Base-by-base conservation (phyloP, 768 basidiomycete species). In the Saitozyma podzolica region DNA sequence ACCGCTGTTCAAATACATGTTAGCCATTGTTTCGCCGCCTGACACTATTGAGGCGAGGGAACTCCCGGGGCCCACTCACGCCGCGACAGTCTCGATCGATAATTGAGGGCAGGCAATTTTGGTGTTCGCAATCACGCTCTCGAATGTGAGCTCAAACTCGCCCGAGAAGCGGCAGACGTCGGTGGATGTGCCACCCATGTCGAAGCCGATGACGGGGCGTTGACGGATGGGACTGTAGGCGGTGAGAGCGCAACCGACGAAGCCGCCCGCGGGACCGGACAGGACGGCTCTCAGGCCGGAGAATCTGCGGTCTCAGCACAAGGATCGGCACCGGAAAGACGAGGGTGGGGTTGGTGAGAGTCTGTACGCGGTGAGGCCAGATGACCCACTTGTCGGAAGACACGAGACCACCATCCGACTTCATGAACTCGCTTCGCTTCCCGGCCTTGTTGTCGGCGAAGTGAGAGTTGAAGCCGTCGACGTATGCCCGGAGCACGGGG, bases 231-330 rank as follows among this genome's bases (percentile, higher is more conserved):
- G 17, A 47, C 49, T 52, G 59, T 58, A 70, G 7, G 56, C 42
- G 29, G 90, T 92, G 64, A 92, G 80, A 0, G 92, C 91, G 71
- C 90, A 94, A 0, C 94, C 94, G 0, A 97, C 94, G 8, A 97
- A 93, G 2, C 93, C 93, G 6, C 93, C 93, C 0, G 93, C 94
- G 0, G 93, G 94, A 5, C 79, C 78, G 14, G 90, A 92, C 40
- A 95, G 79, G 66, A 96, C 92, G 67, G 89, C 91, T 83, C 92
- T 93, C 71, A 97, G 80, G 0, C 94, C 94, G 0, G 91, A 90
- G 77, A 97, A 96, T 29, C 29, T 29, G 29, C 29, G 29, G 29
- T 29, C 2, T 29, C 29, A 29, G 29, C 29, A 29, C 29, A 29
- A 29, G 29, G 2, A 29, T 2, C n/a, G 29, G 5, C 29, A 29